Evolutionary conservation across 2,329 filamentous ascomycete genomes (phyloP), one percentile per base, ranked within the genome.

Genomic region (Leptographium wingfieldii): DNA sequence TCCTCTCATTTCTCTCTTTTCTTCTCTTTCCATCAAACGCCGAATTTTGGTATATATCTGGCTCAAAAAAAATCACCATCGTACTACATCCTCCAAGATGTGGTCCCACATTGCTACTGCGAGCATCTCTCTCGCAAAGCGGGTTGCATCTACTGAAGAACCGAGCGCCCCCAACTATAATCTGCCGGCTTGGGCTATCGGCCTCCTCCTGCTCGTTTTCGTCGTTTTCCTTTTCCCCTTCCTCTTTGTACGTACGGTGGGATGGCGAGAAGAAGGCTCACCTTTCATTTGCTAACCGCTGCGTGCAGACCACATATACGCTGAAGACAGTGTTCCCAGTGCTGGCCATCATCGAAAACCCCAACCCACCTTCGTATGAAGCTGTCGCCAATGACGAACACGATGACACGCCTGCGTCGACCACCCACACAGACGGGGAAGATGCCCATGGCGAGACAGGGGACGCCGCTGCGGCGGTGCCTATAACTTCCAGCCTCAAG

Each of bases 291-390:
- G n/a, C 25, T 35, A 29, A 58, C 52, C 40, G 16, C 14, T 19
- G 9, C 3, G 6, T 40, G 35, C 57, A 82, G 78, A 65, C 77
- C 63, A 66, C 69, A 59, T 84, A 84, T 71, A 79, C 79, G 11
- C 68, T 83, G 56, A 68, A 73, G 58, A 70, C 71, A 60, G 68
- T 84, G 66, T 80, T 77, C 67, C 76, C 80, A 53, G 75, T 78
- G 59, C 75, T 83, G 62, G 78, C 80, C 69, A 81, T 82, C 63
- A 71, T 83, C 65, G 81, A 84, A 67, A 78, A 83, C 70, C 79
- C 81, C 57, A 76, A 76, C 43, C 77, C 80, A 56, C 79, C 80
- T 5, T 74, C 75, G 33, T 83, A 83, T 71, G 76, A 80, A 60
- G 75, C 79, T 57, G 69, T 83, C 54, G 68, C 76, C 53, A 71